These are phyloP conservation scores for Ceraceosorus bombacis DNA, from an alignment of 1,284 basidiomycete genomes.

Conservation along the genomic window DNA sequence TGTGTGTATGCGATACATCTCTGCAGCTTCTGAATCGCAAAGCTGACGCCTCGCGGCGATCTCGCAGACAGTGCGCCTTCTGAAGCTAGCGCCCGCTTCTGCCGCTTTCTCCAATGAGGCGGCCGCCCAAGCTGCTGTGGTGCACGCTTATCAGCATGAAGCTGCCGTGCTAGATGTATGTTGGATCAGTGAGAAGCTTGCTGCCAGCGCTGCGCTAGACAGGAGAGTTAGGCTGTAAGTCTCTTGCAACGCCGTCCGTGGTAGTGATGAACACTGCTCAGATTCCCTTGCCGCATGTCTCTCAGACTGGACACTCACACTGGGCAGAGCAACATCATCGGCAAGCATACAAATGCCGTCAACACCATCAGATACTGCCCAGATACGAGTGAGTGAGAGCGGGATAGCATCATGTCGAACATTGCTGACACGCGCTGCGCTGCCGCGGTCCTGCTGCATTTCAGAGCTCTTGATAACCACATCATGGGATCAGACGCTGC, in stretches of 20 bases:
- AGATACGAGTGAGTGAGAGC: background rate
- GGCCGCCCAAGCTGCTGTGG: conserved; percentile 6
- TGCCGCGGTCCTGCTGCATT: too few relatives aligned
- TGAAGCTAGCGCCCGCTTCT: conserved; percentile 15
- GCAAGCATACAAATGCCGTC: conserved; percentile 38
- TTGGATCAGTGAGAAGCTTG: conserved; percentile 29
- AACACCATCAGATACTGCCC: conserved; percentile 32
- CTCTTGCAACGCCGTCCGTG: background rate
- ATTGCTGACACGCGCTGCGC: background rate
- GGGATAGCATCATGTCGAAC: background rate
- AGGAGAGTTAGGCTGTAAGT: conserved; percentile 33
- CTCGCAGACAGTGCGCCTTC: conserved; percentile 26
- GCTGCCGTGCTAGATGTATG: conserved; percentile 44
- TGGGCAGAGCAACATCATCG: conserved; percentile 31
- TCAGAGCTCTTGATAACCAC: conserved; percentile 24
- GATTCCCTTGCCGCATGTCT: background rate
- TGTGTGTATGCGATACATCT: background rate
- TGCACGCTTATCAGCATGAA: conserved; percentile 37
- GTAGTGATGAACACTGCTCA: background rate
- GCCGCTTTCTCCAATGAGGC: conserved; percentile 5
- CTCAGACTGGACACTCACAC: conserved; percentile 27
- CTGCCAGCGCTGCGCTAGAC: conserved; percentile 38
- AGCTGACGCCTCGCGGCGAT: background rate
- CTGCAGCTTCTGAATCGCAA: background rate
- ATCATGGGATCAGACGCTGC: conserved; percentile 27